Conservation (phyloP, 306 rosid genomes). For the Quercus agrifolia region DNA sequence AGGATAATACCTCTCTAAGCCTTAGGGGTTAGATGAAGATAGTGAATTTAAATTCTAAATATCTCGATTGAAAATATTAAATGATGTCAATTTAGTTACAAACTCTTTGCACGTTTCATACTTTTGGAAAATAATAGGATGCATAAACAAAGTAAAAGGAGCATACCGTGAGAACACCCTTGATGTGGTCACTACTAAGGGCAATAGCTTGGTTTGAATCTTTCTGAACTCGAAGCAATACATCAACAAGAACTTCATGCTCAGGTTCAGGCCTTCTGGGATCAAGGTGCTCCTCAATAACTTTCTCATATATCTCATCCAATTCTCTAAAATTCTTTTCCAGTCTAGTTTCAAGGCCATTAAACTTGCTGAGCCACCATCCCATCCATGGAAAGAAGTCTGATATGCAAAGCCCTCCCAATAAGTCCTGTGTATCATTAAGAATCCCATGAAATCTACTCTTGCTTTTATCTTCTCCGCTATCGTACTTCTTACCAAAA, state of each 20-base stretch:
- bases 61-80: not conserved
- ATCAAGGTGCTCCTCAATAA: conserved; percentile 40
- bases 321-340: conserved; percentile 26
- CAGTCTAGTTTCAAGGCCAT: conserved; percentile 29
- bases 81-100: not conserved
- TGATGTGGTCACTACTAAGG: conserved; percentile 22
- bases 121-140: not conserved
- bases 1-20: no score
- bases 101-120: no score
- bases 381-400: conserved; percentile 22
- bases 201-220: conserved; percentile 24
- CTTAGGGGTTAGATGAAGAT: no score
- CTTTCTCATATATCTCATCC: conserved; percentile 34
- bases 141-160: not conserved
- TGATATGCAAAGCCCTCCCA: conserved; percentile 11
- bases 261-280: not conserved
- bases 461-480: not conserved
- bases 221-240: conserved; percentile 33
- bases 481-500: conserved; percentile 25
- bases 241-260: conserved; percentile 42
- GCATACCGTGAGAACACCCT: conserved; percentile 32
- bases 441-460: not conserved
- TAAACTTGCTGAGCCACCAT: conserved; percentile 31
- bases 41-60: no score
- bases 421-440: conserved; percentile 5